Base-by-base conservation (phyloP, 1,284 basidiomycete genomes). In the Cryptococcus amylolentus region DNA sequence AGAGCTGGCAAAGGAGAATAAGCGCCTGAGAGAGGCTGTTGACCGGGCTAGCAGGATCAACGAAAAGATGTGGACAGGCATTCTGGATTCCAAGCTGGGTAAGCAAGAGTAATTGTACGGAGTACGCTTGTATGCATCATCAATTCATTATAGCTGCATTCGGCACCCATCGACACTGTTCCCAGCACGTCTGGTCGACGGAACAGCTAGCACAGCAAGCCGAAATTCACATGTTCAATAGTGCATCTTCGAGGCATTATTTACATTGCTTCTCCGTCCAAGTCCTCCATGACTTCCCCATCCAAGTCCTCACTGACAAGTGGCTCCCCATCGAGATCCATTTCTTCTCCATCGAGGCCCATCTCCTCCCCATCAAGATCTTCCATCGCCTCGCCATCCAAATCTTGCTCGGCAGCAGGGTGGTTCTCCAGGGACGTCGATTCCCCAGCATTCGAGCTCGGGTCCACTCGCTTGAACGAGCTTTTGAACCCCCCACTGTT, bases 11-110 rank as follows among this genome's bases (percentile, higher is more conserved):
- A 76, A 78, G 3, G 89, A 94, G 71, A 81, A 91, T 9, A 79
- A 80, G 52, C 77, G 75, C 23, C 74, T 93, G 56, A 82, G 81
- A 37, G 82, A 83, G 47, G 86, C 90, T 61, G 78, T 95, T 1
- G 84, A 84, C 27, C 86, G 85, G 70, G 91, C 91, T 4, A 89
- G 89, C 68, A 84, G 85, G 37, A 82, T 93, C 56, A 95, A 94
- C 64, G 89, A 93, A 68, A 81, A 83, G 51, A 93, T 94, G 87
- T 94, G 91, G 91, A 87, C 88, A 63, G 84, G 82, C 1, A 83
- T 93, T 0, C 70, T 77, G 18, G 73, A 77, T 51, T 37, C 70
- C 41, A 66, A 69, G 38, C 23, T 71, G 58, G 52, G 37, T 27
- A 46, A 54, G 28, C 52, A 59, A 27, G 57, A 48, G 16, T 28